Percentiles rank a stretch among this genome's conserved stretches.
These are phyloP conservation scores for Leptographium procerum DNA, from an alignment of 2,329 filamentous ascomycete genomes.

Conservation along the genomic window DNA sequence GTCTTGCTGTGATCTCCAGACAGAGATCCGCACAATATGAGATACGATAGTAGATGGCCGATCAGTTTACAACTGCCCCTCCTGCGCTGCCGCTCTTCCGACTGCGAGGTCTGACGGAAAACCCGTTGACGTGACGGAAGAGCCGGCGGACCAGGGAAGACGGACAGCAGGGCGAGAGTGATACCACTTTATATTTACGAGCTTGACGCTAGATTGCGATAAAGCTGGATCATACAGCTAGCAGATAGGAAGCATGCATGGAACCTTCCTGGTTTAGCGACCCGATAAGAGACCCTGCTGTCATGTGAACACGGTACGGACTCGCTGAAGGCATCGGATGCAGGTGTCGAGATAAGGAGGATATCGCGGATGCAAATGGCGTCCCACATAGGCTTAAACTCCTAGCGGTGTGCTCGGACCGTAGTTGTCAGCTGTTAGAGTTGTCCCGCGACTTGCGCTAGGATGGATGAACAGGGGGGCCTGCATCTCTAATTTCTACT, in stretches of 20 bases:
- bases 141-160: neutral
- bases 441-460: no score
- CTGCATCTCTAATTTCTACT: no score
- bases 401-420: no score
- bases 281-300: neutral
- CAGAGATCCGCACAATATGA: neutral
- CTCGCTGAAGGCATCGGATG: no score
- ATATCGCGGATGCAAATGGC: no score
- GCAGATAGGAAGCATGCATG: neutral
- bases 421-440: no score
- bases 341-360: no score
- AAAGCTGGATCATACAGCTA: no score
- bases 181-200: neutral
- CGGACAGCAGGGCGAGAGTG: neutral
- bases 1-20: no score
- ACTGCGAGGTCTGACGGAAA: neutral
- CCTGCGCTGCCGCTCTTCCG: neutral
- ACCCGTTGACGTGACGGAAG: neutral
- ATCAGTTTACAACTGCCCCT: neutral
- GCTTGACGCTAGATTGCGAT: neutral
- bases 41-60: neutral
- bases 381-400: no score
- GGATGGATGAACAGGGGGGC: no score
- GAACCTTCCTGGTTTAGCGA: neutral
- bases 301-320: no score